Evolutionary conservation across 1,139 yeast genomes (phyloP), one percentile per base, ranked within the genome.

Genomic region (Protomyces pachydermus): DNA sequence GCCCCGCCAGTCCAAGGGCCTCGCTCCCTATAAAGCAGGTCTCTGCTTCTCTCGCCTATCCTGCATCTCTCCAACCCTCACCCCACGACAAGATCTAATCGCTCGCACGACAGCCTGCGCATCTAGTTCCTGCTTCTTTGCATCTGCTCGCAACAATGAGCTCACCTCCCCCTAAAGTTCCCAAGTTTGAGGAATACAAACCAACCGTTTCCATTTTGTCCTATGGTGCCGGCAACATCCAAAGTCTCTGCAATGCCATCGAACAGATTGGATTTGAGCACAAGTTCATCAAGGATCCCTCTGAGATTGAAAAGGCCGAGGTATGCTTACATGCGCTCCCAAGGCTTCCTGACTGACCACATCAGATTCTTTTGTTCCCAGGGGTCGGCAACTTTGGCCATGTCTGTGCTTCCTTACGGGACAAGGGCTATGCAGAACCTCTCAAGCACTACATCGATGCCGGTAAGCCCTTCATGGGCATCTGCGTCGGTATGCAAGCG

Each of bases 331-430:
- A 28, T 9, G 32, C 8, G 10, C 18, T 18, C 18, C 14, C 28
- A 39, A 38, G 9, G 5, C 9, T 25, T n/a, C 25, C 48, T 37
- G 51, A 10, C 45, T n/a, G 20, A 46, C n/a, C 28, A 4, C 9
- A 16, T 10, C 53, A 70, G 55, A 83, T 78, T 71, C 76, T 88
- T 67, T 79, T 88, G 65, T 81, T 93, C 52, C 98, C 98, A 14
- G 98, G 98, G 32, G 98, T 93, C 4, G 98, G 98, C 34, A 91
- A 91, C 74, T 93, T 84, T 75, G 98, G 96, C 50, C 98, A 93
- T 74, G 91, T 93, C 74, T 90, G 91, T 67, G 83, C 82, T 63
- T 84, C 88, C 70, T 75, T 93, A 61, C 81, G 80, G 62, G 78
- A 78, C 2, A 80, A 88, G 67, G 83, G 85, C 0, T 83, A 93